These are phyloP conservation scores for Zygnema cylindricum DNA, from an alignment of 139 green algal genomes.

Conservation along the genomic window DNA sequence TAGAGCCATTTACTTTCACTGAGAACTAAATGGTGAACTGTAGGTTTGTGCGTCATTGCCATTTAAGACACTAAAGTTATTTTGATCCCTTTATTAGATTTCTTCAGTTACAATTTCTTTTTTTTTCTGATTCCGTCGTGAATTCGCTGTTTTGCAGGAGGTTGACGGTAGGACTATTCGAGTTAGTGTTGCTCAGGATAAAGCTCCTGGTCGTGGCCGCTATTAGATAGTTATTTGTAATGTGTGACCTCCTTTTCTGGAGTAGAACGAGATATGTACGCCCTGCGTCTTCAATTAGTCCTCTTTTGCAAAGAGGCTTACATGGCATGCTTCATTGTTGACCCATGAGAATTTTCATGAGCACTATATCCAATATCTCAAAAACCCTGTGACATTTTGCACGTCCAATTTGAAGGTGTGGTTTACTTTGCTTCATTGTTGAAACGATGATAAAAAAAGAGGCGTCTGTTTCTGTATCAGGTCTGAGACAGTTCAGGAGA, in stretches of 20 bases:
- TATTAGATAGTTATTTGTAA: background rate
- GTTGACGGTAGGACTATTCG: constrained; percentile 60
- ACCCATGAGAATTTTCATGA: background rate
- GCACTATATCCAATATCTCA: no score
- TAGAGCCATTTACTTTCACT: no score
- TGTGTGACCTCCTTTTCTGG: background rate
- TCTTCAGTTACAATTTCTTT: no score
- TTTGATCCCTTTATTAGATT: no score
- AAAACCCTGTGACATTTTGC: background rate
- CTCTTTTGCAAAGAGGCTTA: background rate
- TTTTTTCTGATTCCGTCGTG: no score
- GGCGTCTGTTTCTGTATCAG: background rate
- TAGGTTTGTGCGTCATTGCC: no score
- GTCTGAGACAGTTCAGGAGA: background rate
- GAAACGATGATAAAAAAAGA: background rate
- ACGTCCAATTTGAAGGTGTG: background rate
- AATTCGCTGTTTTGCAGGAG: no score
- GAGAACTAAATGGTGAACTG: no score
- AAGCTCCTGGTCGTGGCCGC: background rate
- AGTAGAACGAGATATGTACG: background rate
- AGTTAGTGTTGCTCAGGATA: constrained; percentile 61
- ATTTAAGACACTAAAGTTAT: no score
- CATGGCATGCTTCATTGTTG: background rate
- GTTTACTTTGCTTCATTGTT: background rate
- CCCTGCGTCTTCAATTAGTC: background rate